Evolutionary conservation across 345 rosid species (phyloP), one percentile per base, ranked within the genome.

Genomic region (Euphorbia peplus): DNA sequence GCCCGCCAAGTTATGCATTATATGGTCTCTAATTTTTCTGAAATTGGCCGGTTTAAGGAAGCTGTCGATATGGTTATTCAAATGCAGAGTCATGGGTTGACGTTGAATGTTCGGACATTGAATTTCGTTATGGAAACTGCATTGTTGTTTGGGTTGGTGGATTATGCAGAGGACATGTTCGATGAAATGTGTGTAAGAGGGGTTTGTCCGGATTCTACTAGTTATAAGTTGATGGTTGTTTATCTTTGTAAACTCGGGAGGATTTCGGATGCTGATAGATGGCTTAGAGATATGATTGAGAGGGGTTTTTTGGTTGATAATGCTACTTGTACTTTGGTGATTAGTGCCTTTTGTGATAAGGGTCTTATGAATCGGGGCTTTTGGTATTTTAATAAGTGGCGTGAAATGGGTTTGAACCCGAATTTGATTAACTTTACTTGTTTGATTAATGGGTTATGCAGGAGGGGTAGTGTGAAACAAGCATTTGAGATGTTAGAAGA

Each of bases 401-500:
- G 71, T 56, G 81, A 70, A 30, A 77, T 76, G 82, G 95, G 92
- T 30, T 75, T 93, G 50, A 82, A 50, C 42, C 96, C 95, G 0
- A 93, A 93, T 80, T 73, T 89, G 83, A 84, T 92, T 2, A 93
- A 93, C 74, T 91, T 75, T 69, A 84, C 97, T 5, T 76, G 88
- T 74, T 78, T 91, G 86, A 93, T 91, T 63, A 80, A 82, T 74
- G 97, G 85, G 24, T 78, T 90, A 47, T 91, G 97, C 80, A 87
- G 85, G 76, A 88, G 79, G 64, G 98, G 96, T 4, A 84, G 91
- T 72, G 83, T 93, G 55, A 93, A 87, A 82, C 92, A 89, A 75
- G 96, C 88, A 18, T 93, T 93, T 71, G 96, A 87, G 78, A 79
- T 76, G 84, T 75, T 93, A 68, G 98, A 91, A 76, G 96, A 91